Percentiles rank a stretch among this genome's conserved stretches.
Conservation (phyloP, 1,284 basidiomycete genomes). For the Porodaedalea pini region DNA sequence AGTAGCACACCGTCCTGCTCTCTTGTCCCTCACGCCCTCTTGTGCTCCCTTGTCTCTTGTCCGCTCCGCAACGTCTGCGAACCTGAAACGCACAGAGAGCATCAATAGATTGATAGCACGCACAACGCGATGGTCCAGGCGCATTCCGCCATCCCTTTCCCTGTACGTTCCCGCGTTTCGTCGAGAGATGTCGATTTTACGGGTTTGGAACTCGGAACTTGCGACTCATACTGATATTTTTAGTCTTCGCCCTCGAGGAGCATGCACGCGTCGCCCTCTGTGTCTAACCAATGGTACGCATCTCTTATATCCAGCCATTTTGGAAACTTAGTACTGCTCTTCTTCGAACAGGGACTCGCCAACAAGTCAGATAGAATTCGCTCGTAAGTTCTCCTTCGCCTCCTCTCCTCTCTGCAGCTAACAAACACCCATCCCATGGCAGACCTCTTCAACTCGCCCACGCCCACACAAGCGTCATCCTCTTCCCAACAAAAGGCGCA, state of each 20-base stretch:
- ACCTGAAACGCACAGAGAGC: neutral
- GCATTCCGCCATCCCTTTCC: constrained; percentile 12
- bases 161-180: neutral
- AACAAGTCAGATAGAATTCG: neutral
- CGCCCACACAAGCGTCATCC: constrained; percentile 6
- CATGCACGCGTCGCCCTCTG: neutral
- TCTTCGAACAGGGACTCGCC: neutral
- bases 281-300: neutral
- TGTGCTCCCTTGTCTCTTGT: neutral
- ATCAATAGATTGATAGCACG: neutral
- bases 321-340: neutral
- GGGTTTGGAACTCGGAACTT: neutral
- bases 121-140: neutral
- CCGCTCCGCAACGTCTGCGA: neutral
- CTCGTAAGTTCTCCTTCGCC: neutral
- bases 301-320: neutral
- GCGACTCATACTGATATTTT: neutral
- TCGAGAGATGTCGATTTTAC: no score
- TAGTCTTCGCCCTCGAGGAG: constrained; percentile 4
- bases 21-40: neutral
- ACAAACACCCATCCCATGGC: neutral
- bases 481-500: neutral
- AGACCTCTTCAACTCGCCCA: constrained; percentile 15
- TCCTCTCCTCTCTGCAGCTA: neutral
- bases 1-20: neutral